Conservation (phyloP, 2,329 filamentous ascomycete species). For the Penicillium sp. region DNA sequence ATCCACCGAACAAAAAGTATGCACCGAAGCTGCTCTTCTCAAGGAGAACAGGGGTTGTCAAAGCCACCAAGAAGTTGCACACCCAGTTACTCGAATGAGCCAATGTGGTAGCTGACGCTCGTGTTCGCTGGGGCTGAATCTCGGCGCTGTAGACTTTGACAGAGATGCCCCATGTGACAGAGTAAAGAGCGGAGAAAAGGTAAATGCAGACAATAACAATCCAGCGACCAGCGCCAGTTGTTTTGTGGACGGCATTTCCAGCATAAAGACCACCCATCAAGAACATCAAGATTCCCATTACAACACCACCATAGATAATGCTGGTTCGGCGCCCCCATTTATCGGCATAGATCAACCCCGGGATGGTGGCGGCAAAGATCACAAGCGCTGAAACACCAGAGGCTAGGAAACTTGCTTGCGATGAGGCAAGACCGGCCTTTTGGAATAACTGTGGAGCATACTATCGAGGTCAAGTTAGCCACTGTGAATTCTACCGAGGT, state of each 20-base stretch:
- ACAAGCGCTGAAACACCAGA: constrained; percentile 61
- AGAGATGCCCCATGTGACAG: constrained; percentile 54
- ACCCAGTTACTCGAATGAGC: constrained; percentile 55
- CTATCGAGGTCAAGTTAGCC: constrained; percentile 28
- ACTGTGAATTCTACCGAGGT: neutral
- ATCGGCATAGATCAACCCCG: constrained; percentile 57
- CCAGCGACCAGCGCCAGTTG: constrained; percentile 30
- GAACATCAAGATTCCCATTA: constrained; percentile 45
- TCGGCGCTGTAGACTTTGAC: constrained; percentile 59
- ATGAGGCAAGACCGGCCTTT: constrained; percentile 58
- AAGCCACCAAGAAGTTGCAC: constrained; percentile 47
- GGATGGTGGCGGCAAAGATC: constrained; percentile 59
- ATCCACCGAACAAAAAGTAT: constrained; percentile 50
- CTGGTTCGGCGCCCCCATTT: constrained; percentile 58
- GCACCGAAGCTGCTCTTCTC: constrained; percentile 45
- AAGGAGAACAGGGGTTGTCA: constrained; percentile 47
- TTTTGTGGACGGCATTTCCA: constrained; percentile 29
- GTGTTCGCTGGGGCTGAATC: constrained; percentile 57
- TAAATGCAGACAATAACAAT: constrained; percentile 31
- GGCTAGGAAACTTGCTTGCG: constrained; percentile 58
- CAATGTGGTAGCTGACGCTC: constrained; percentile 56
- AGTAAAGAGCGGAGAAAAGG: constrained; percentile 28
- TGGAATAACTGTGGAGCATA: constrained; percentile 63
- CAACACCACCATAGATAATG: constrained; percentile 55
- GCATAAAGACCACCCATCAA: constrained; percentile 38